A percentile compares a stretch with the other conserved stretches of the same genome.
Conservation (phyloP, 495 filamentous ascomycete genomes). For the Penicillium bialowiezense region DNA sequence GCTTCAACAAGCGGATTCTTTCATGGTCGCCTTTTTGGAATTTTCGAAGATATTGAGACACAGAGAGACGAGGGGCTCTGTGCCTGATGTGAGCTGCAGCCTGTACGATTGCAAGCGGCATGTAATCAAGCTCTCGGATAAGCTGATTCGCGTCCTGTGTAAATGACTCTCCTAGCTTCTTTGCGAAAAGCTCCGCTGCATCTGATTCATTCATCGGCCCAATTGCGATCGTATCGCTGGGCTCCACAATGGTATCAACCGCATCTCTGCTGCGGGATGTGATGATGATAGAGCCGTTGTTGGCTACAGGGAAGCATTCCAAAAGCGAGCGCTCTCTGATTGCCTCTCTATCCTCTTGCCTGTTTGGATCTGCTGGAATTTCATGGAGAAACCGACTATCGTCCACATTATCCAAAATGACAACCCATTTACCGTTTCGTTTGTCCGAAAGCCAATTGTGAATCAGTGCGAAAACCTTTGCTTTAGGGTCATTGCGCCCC, state of each 20-base stretch:
- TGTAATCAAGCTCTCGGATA: too few relatives aligned
- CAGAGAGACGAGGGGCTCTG: too few relatives aligned
- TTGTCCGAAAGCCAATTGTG: constrained; percentile 36
- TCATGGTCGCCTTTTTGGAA: too few relatives aligned
- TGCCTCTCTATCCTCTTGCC: constrained; percentile 14
- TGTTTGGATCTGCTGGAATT: background rate
- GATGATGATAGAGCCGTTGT: constrained; percentile 24
- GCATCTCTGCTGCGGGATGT: constrained; percentile 32
- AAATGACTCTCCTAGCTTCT: too few relatives aligned
- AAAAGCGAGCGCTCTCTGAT: background rate
- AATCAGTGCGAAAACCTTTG: constrained; percentile 39
- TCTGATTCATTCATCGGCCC: background rate
- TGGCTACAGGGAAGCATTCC: background rate
- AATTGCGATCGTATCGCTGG: constrained; percentile 35
- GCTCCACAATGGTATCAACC: constrained; percentile 24
- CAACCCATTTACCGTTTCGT: constrained; percentile 14
- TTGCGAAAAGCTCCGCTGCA: too few relatives aligned
- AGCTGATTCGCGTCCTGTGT: too few relatives aligned
- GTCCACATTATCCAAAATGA: constrained; percentile 15
- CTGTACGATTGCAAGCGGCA: too few relatives aligned
- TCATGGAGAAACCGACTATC: constrained; percentile 22
- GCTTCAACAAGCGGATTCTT: constrained; percentile 26
- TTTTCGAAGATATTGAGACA: too few relatives aligned
- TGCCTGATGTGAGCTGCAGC: too few relatives aligned
- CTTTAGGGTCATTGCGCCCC: constrained; percentile 33